These are phyloP conservation scores for Fragaria ananassa DNA, from an alignment of 306 rosid species.

Conservation along the genomic window DNA sequence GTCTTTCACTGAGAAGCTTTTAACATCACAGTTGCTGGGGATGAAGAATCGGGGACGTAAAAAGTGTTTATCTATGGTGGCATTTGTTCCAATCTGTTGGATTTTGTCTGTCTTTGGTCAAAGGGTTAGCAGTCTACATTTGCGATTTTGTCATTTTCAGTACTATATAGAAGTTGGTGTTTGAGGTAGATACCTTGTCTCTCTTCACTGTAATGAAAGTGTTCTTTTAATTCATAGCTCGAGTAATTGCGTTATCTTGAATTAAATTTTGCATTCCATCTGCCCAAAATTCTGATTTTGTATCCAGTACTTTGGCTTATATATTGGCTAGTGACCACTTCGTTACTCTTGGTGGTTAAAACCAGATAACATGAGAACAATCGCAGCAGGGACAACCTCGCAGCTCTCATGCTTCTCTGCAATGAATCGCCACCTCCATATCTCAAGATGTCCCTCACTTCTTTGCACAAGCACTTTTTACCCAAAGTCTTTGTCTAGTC, in stretches of 20 bases:
- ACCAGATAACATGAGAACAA: conserved; percentile 2
- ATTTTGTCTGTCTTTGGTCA: background rate
- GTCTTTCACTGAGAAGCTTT: background rate
- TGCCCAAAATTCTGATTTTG: background rate
- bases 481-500: conserved; percentile 34
- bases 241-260: background rate
- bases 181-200: background rate
- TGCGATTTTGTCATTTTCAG: background rate
- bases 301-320: background rate
- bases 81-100: background rate
- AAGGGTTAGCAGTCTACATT: background rate
- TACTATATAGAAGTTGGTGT: background rate
- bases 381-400: conserved; percentile 39
- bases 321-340: background rate
- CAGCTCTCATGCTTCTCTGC: conserved; percentile 57
- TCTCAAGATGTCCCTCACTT: conserved; percentile 29
- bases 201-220: background rate
- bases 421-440: conserved; percentile 36
- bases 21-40: background rate
- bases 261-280: background rate
- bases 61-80: background rate
- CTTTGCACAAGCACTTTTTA: conserved; percentile 33
- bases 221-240: background rate
- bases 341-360: background rate
- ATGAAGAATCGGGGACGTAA: background rate